A percentile compares a stretch with the other conserved stretches of the same genome.
phyloP scores from a whole-genome alignment of 768 basidiomycete species.

The Tulasnella sp. region DNA sequence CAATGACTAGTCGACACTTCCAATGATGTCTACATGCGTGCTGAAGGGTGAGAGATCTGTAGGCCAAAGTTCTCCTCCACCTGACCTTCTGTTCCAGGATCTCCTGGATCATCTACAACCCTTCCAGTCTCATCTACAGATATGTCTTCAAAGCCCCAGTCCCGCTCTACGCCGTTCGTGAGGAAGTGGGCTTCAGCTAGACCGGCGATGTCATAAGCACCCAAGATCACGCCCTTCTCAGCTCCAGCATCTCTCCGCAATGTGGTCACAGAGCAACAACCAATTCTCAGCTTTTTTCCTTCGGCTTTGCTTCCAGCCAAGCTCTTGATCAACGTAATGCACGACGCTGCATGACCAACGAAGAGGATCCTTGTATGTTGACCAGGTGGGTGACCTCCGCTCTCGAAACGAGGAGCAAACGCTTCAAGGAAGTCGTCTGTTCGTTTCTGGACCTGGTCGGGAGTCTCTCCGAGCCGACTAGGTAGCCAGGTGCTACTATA shows the following conservation, averaged over 20 bases:
- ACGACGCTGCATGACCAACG: slow-evolving; percentile 65
- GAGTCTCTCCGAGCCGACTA: slow-evolving; percentile 59
- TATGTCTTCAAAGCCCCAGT: slow-evolving; percentile 77
- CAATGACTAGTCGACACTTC: neutral
- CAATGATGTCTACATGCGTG: slow-evolving; percentile 1
- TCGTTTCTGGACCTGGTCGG: slow-evolving; percentile 52
- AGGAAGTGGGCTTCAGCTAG: slow-evolving; percentile 51
- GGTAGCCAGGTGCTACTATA: slow-evolving; percentile 59
- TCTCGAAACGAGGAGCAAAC: slow-evolving; percentile 43
- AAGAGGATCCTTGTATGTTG: slow-evolving; percentile 44
- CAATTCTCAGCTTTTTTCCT: slow-evolving; percentile 43
- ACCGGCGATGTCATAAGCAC: slow-evolving; percentile 36
- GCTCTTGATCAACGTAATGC: slow-evolving; percentile 51
- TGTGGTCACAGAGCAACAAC: slow-evolving; percentile 60
- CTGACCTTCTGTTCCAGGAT: slow-evolving; percentile 53
- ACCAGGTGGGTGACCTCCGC: slow-evolving; percentile 25
- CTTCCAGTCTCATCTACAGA: slow-evolving; percentile 43
- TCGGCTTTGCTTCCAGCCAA: slow-evolving; percentile 40
- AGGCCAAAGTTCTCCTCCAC: slow-evolving; percentile 45
- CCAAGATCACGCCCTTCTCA: slow-evolving; percentile 24
- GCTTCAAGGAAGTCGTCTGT: slow-evolving; percentile 38
- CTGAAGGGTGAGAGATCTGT: slow-evolving; percentile 27
- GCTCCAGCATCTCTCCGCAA: slow-evolving; percentile 19
- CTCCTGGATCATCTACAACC: slow-evolving; percentile 61
- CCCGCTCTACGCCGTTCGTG: slow-evolving; percentile 45